A percentile compares a stretch with the other conserved stretches of the same genome.
These are phyloP conservation scores for Hirsutella minnesotensis DNA, from an alignment of 2,329 filamentous ascomycete species.

Conservation along the genomic window DNA sequence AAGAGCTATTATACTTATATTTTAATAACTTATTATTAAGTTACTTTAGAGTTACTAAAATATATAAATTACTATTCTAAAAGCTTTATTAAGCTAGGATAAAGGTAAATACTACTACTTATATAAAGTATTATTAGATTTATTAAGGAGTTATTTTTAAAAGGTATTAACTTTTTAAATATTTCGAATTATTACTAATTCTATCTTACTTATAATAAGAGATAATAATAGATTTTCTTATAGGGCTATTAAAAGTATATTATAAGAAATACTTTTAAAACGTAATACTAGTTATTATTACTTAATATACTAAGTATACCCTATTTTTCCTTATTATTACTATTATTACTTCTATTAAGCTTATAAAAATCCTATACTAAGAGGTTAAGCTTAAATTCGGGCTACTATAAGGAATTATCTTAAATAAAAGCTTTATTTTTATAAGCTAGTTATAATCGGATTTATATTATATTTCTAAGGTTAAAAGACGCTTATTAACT, in stretches of 20 bases:
- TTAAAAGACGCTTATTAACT: no score
- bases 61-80: neutral
- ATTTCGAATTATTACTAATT: neutral
- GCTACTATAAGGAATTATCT: no score
- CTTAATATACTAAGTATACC: neutral
- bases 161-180: neutral
- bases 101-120: neutral
- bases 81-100: neutral
- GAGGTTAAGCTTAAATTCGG: no score
- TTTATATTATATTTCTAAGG: no score
- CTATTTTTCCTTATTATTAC: neutral
- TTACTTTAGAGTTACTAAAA: neutral
- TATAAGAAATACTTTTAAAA: no score
- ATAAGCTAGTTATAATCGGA: no score
- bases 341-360: neutral
- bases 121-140: neutral
- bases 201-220: no score
- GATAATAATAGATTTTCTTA: no score
- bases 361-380: no score
- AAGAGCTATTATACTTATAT: neutral
- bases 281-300: neutral
- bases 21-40: constrained; percentile 1
- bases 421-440: no score
- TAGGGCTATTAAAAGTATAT: no score
- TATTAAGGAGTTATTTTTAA: neutral